Evolutionary conservation across 192 early-diverging fungal genomes (phyloP).

Genomic region (Thamnidium elegans): DNA sequence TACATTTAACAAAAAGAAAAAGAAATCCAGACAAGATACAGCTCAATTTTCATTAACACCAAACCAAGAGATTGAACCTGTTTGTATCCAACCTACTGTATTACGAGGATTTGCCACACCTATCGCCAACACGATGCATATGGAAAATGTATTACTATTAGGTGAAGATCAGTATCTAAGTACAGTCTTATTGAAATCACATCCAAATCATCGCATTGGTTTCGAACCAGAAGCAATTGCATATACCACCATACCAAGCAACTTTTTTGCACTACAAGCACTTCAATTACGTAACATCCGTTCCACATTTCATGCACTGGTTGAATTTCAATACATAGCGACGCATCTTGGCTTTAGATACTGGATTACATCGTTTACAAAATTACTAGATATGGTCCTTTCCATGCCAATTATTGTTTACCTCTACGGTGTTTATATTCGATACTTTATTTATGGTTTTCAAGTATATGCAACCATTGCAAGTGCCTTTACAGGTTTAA

Average conservation of each 20-base stretch:
- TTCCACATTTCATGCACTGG: conserved; percentile 33
- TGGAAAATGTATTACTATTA: conserved; percentile 34
- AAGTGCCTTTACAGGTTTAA: conserved; percentile 17
- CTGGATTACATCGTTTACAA: conserved; percentile 33
- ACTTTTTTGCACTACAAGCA: conserved; percentile 32
- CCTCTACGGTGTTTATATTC: conserved; percentile 32
- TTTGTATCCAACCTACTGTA: conserved; percentile 41
- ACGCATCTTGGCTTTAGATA: conserved; percentile 27
- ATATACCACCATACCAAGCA: conserved; percentile 33
- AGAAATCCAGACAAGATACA: not conserved
- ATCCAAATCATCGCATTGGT: conserved; percentile 33
- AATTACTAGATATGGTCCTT: conserved; percentile 31
- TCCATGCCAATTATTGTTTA: conserved; percentile 32
- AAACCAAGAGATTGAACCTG: conserved; percentile 15
- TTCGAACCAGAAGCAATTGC: conserved; percentile 40
- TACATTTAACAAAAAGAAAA: not conserved
- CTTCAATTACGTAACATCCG: conserved; percentile 27
- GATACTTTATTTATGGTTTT: conserved; percentile 21
- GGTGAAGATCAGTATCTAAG: conserved; percentile 40
- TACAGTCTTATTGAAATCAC: conserved; percentile 33
- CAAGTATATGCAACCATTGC: conserved; percentile 28
- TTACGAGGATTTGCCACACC: conserved; percentile 29
- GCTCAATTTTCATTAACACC: conserved; percentile 19
- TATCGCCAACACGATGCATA: conserved; percentile 33
- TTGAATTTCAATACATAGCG: conserved; percentile 31